Evolutionary conservation across 2,329 filamentous ascomycete genomes (phyloP), one percentile per base, ranked within the genome.

Genomic region (Escovopsis sp.): DNA sequence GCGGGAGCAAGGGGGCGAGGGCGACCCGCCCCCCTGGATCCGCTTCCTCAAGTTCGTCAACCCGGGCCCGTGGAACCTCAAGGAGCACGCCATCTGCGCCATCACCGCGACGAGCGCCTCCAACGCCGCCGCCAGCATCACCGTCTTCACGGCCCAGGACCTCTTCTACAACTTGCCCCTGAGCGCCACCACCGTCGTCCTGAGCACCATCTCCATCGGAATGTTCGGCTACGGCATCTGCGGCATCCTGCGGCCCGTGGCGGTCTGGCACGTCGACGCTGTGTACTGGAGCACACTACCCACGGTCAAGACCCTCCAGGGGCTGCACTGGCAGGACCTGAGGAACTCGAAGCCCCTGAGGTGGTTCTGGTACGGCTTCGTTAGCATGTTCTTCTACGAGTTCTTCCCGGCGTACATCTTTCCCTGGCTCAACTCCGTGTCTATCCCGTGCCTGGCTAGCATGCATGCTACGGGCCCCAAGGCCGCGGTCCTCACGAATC

Each of bases 231-330:
- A 70, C 28, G 68, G 67, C 2, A 48, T 73, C 3, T 63, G 60
- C 30, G 69, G 69, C 7, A 31, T 72, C 3, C 48, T 72, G 45
- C 65, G 69, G 1, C 68, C 68, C 1, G 58, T 72, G 27, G 57
- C 60, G 2, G 68, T 73, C 10, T 72, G 65, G 58, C 67, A 70
- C 35, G 62, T 66, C 5, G 68, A 72, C 12, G 60, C 66, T 2
- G 68, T 73, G 3, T 73, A 70, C 50, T 73, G 69, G 69, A 54
- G 57, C 26, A 66, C 55, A 5, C 47, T 72, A 4, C 68, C 68
- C 0, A 64, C 60, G 0, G 65, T 71, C 35, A 70, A 70, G 42
- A 62, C 60, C 0, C 60, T 71, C 7, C 68, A 72, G 40, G 64
- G 65, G 0, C 54, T 72, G 4, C 68, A 72, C 42, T 72, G 66